Evolutionary conservation across 352 stramenopile genomes (phyloP), one percentile per base, ranked within the genome.

Genomic region (Phytopythium mirpurense): DNA sequence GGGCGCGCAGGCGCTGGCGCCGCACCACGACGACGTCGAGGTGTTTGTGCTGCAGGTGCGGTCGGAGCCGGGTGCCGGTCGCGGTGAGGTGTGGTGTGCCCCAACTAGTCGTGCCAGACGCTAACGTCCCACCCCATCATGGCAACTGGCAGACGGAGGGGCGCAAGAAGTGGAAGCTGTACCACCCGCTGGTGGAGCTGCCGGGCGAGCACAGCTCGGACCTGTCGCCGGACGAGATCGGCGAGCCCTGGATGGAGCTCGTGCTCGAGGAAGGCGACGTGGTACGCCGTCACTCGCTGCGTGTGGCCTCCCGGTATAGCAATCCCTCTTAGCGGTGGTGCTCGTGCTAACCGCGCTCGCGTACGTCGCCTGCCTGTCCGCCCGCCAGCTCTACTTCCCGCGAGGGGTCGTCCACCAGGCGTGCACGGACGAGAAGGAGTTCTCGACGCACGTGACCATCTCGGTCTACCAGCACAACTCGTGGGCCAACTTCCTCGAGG

Each of bases 381-480:
- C 32, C 44, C 0, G 29, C 2, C 45, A 84, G 73, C 67, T 95
- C 3, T 95, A 95, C 67, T 93, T 95, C 47, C 83, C 85, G 15
- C 78, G 85, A 37, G 85, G 83, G 4, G 74, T 90, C 23, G 61
- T 95, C 19, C 85, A 95, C 53, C 70, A 95, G 60, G 85, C 85
- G 21, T 86, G 62, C 40, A 93, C 85, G 27, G 75, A 88, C 37
- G 63, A 87, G 21, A 67, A 76, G 32, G 41, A 83, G 50, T 93
- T 95, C 52, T 95, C 85, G 15, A 95, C 85, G 19, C 85, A 95
- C 57, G 79, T 95, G 54, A 93, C 85, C 1, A 80, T 95, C 43
- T 93, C 83, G 0, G 75, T 92, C n/a, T 95, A 95, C 51, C 85
- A 95, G 57, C 85, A 93, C 68, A 88, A 84, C 41, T 87, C 85